Evolutionary conservation across 345 rosid species (phyloP), one percentile per base, ranked within the genome.

Genomic region (Noccaea caerulescens): DNA sequence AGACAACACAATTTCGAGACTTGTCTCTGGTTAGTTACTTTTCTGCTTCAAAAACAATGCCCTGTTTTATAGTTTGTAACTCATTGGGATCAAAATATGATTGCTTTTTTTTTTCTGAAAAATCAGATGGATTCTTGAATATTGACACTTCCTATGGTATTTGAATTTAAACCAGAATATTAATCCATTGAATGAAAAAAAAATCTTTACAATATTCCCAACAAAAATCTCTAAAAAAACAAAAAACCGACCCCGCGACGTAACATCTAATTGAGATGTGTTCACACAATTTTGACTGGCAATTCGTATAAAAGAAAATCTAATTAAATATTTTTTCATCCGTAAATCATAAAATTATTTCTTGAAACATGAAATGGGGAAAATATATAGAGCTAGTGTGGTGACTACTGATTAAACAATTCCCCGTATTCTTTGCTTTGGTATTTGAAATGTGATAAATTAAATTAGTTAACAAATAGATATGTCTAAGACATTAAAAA

Each of bases 381-480:
- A 50, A 39, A 53, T 16, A 16, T 16, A 16, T 34, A 41, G 6
- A 39, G 47, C 43, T 38, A 57, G 42, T 64, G 44, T 37, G 71
- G 67, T 59, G 78, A 59, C 68, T 30, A 50, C 4, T 33, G 14
- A 60, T 51, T 8, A 44, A 54, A 68, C 70, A 62, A 37, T 62
- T 54, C 4, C 33, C 78, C 57, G 43, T 13, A 69, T 16, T 55
- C 6, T 18, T 56, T 55, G 79, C 55, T 41, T 69, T 55, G 70
- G 60, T 55, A 55, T 30, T 30, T n/a, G 53, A 55, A 63, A 38
- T 20, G 61, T 55, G 62, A 54, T 12, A 68, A 61, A 25, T 45
- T 33, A 64, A 44, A 51, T 18, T 43, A 7, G 45, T 50, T 34
- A 60, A 20, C 44, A 68, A 53, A 60, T 25, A 37, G 4, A 36